These are phyloP conservation scores for Lasiodiplodia theobromae DNA, from an alignment of 2,329 filamentous ascomycete genomes.

Conservation along the genomic window DNA sequence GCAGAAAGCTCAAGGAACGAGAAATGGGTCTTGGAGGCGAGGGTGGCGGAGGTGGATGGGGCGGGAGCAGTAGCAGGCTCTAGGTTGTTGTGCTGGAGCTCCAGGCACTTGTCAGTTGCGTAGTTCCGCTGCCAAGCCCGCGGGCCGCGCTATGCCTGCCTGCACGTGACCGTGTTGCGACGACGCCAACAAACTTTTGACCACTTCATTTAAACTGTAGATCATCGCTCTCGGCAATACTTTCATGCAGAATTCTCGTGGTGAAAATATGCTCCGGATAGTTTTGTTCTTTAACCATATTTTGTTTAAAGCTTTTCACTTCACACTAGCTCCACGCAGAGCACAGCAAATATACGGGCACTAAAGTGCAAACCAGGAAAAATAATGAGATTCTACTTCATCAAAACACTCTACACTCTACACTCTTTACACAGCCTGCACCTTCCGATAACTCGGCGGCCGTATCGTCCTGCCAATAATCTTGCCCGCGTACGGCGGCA, in stretches of 20 bases:
- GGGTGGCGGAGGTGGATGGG: slow-evolving; percentile 6
- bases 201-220: too few relatives aligned
- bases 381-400: not conserved
- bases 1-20: slow-evolving; percentile 4
- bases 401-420: not conserved
- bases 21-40: slow-evolving; percentile 2
- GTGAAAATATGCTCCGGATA: too few relatives aligned
- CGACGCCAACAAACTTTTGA: not conserved
- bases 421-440: slow-evolving; percentile 67
- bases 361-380: not conserved
- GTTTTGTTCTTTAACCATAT: too few relatives aligned
- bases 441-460: slow-evolving; percentile 94
- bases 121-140: slow-evolving; percentile 27
- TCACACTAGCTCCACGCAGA: too few relatives aligned
- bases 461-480: slow-evolving; percentile 83
- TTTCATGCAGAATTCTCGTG: too few relatives aligned
- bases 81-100: slow-evolving; percentile 30
- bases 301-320: too few relatives aligned
- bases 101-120: slow-evolving; percentile 29
- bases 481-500: slow-evolving; percentile 89
- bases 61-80: slow-evolving; percentile 3
- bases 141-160: not conserved
- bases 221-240: too few relatives aligned
- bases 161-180: slow-evolving; percentile 14
- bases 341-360: not conserved